Base-by-base conservation (phyloP, 2,329 filamentous ascomycete genomes). In the Fusarium sterilihyphosum region DNA sequence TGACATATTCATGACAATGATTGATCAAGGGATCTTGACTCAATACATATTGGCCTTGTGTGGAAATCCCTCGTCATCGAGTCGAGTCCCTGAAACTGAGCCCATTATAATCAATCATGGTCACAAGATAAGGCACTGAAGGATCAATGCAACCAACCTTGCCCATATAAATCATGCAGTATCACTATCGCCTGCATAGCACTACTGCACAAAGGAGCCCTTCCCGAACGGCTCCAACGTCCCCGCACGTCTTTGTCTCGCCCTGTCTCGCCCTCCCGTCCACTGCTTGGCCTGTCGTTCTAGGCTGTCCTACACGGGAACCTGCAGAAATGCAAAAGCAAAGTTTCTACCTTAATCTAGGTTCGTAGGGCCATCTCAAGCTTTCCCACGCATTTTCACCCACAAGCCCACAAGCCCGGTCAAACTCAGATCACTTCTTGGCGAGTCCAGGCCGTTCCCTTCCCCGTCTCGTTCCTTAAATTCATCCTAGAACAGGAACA, bases 81-180 rank as follows among this genome's bases (percentile, higher is more conserved):
- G 41, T 37, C 20, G 31, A 50, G 57, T 50, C 54, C 62, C 49
- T 67, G 46, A 53, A 53, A 73, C 52, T 37, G 41, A 58, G 40
- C 17, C 40, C 47, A 53, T 62, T 49, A 29, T 29, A 17, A 49
- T 31, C 9, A 41, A 62, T 31, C 59, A 60, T 41, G 29, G 44
- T 38, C 52, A 43, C 50, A 49, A 41, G 38, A 64, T 59, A 53
- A 46, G 38, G 57, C 24, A 69, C 49, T 47, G 40, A n/a, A 49
- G 35, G 38, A 37, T 66, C 46, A 61, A 71, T 47, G 41, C 49
- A 47, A 44, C 56, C 57, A 50, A 53, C 56, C 53, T 50, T 68
- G 44, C 46, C 68, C 62, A 61, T 64, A 71, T 64, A 71, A 68
- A 53, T 58, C 67, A 74, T 74, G 71, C 67, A 68, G 62, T 52